Evolutionary conservation across 139 green algal species (phyloP), one percentile per base, ranked within the genome.

Genomic region (Monoraphidium neglectum): DNA sequence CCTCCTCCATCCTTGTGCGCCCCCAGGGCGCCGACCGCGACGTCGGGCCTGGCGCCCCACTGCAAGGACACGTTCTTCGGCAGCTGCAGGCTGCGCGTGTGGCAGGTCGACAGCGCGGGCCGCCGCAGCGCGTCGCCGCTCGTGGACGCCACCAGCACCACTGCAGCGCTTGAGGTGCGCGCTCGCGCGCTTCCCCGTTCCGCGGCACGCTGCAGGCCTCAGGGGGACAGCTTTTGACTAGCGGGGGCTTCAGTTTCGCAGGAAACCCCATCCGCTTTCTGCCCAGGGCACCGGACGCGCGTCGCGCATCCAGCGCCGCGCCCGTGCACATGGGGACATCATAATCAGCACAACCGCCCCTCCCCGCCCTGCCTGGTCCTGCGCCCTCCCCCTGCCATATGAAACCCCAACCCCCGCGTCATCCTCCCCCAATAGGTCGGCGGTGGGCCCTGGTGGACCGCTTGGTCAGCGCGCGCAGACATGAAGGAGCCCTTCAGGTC

Each of bases 11-110:
- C 26, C n/a, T 64, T 16, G 21, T 59, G 51, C 51, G 21, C 16
- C 70, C 5, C 56, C 68, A 24, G 15, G 69, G 61, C 72, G 72
- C 24, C 72, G 8, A 78, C 72, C 32, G 49, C 62, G 26, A 33
- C 68, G 23, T 54, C 64, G 16, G 72, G 72, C 18, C 62, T 78
- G 15, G 71, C 71, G 59, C 57, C 71, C 4, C 74, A 75, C 54
- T 70, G 43, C 53, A 61, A 90, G 68, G 95, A 99, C 89, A 97
- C 92, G 13, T 99, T 99, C 75, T 88, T 83, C 64, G 95, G 95
- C 33, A 75, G 28, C 30, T 80, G 49, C 21, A 78, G 81, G 6
- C 72, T 95, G 60, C 80, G 83, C 2, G 54, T 98, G 33, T 98
- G 93, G 94, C 54, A 83, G 72, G 61, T 81, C 16, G 81, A 86